phyloP scores from a whole-genome alignment of 75 land plant genomes.

The Pinus albicaulis region DNA sequence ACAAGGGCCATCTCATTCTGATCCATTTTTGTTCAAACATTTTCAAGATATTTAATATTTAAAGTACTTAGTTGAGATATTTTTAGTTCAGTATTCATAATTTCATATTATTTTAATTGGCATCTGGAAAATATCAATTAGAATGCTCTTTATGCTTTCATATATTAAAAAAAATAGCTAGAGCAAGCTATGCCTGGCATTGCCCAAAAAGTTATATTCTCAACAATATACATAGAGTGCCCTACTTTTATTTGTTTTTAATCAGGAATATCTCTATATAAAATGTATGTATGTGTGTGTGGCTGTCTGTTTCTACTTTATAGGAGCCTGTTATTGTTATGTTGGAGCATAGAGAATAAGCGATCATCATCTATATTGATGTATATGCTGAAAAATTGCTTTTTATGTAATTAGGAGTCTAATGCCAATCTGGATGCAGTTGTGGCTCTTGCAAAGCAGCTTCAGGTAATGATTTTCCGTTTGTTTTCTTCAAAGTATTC shows the following conservation, averaged over 20 bases:
- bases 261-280: too few species aligned
- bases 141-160: too few species aligned
- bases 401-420: constrained; percentile 54
- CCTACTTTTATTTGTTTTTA: too few species aligned
- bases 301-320: neutral
- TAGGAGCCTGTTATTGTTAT: neutral
- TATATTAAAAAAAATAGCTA: neutral
- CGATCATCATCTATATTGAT: neutral
- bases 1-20: neutral
- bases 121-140: too few species aligned
- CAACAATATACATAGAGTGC: too few species aligned
- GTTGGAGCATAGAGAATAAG: neutral
- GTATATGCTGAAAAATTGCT: neutral
- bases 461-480: constrained; percentile 52
- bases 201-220: too few species aligned
- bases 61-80: neutral
- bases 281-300: neutral
- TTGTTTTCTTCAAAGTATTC: neutral
- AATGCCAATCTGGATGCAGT: constrained; percentile 94
- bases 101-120: too few species aligned
- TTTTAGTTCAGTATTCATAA: neutral
- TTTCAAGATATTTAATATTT: neutral
- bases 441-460: constrained; percentile 76
- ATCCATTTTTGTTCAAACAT: too few species aligned
- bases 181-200: neutral